These are phyloP conservation scores for Acrocalymma vagum DNA, from an alignment of 2,329 filamentous ascomycete genomes.

Conservation along the genomic window DNA sequence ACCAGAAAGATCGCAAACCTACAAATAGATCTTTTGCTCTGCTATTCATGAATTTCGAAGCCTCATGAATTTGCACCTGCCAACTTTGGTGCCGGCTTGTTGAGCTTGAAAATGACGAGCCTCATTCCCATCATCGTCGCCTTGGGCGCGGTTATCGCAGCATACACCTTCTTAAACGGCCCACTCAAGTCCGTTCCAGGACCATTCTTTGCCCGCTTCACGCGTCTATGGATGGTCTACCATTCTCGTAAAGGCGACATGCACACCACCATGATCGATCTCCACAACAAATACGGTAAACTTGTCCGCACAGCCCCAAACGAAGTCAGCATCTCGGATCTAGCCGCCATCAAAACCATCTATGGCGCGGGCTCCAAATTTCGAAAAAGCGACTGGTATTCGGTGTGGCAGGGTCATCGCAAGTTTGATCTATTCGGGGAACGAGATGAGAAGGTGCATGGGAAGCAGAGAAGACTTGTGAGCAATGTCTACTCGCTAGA, in stretches of 20 bases:
- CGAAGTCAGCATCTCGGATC: constrained; percentile 16
- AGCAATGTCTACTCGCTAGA: constrained; percentile 45
- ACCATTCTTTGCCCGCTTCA: constrained; percentile 10
- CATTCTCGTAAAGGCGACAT: constrained; percentile 6
- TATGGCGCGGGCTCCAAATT: constrained; percentile 29
- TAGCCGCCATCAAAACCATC: constrained; percentile 20
- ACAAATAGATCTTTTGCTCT: too few relatives aligned
- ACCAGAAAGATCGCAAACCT: too few relatives aligned
- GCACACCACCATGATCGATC: not conserved
- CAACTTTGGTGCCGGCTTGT: too few relatives aligned
- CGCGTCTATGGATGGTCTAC: constrained; percentile 14
- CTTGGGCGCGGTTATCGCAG: too few relatives aligned
- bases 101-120: too few relatives aligned
- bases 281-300: constrained; percentile 18
- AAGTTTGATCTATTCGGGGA: constrained; percentile 22
- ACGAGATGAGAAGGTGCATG: constrained; percentile 19
- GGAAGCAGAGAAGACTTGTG: constrained; percentile 25
- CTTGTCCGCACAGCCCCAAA: constrained; percentile 19
- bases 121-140: too few relatives aligned
- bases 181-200: constrained; percentile 12
- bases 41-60: too few relatives aligned
- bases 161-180: constrained; percentile 8
- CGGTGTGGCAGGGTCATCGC: constrained; percentile 16
- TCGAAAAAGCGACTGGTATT: constrained; percentile 28
- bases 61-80: too few relatives aligned